phyloP scores from a whole-genome alignment of 2,329 filamentous ascomycete species.

The Plenodomus lindquistii region DNA sequence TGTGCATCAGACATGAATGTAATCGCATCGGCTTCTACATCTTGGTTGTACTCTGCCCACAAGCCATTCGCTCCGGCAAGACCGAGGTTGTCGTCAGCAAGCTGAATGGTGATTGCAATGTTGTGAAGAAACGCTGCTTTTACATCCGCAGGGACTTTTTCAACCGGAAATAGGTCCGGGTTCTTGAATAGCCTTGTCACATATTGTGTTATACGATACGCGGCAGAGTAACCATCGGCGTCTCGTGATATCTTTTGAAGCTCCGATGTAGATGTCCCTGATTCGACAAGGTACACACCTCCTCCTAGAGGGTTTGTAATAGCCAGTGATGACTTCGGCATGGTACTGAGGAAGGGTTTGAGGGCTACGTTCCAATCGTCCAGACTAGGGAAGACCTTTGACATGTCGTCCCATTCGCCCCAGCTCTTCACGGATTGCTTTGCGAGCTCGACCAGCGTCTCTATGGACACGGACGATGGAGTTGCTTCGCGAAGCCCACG shows the following conservation, averaged over 20 bases:
- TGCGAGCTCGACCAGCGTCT: conserved; percentile 60
- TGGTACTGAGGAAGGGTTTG: conserved; percentile 55
- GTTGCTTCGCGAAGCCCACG: conserved; percentile 54
- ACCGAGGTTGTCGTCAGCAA: conserved; percentile 64
- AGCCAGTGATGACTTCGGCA: conserved; percentile 67
- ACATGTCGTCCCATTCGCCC: conserved; percentile 29
- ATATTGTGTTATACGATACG: conserved; percentile 77
- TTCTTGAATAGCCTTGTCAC: conserved; percentile 61
- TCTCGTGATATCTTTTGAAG: conserved; percentile 59
- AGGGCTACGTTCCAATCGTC: conserved; percentile 70
- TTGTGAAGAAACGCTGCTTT: conserved; percentile 49
- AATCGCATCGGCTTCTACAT: conserved; percentile 57
- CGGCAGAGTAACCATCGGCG: conserved; percentile 69
- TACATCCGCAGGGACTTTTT: conserved; percentile 29
- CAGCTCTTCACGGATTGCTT: conserved; percentile 50
- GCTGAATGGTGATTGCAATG: conserved; percentile 58
- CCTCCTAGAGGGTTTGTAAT: conserved; percentile 75
- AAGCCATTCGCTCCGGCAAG: conserved; percentile 60
- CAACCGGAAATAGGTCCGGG: conserved; percentile 42
- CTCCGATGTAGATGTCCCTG: conserved; percentile 19
- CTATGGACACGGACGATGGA: conserved; percentile 52
- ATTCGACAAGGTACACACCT: conserved; percentile 65
- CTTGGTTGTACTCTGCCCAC: conserved; percentile 52
- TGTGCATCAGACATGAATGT: conserved; percentile 58
- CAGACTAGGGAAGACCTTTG: conserved; percentile 65